Percentiles rank a stretch among this genome's conserved stretches.
Conservation (phyloP, 2,329 filamentous ascomycete species). For the Sphaerulina vaccinii region DNA sequence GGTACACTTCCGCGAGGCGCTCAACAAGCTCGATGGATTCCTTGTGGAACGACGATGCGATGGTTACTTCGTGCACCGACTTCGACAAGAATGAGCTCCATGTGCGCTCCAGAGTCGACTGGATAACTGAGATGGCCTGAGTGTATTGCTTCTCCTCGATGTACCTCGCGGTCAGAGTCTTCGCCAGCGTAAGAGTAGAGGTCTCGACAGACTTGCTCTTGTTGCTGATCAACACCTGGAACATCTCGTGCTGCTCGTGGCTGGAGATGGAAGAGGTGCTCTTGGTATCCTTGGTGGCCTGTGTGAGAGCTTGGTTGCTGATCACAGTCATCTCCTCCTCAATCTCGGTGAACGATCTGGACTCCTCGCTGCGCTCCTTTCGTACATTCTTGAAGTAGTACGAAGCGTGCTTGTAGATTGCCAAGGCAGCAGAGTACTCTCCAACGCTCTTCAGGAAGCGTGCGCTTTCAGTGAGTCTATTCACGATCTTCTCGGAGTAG, state of each 20-base stretch:
- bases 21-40: conserved; percentile 50
- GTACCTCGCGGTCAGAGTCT: conserved; percentile 44
- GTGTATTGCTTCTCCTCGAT: conserved; percentile 49
- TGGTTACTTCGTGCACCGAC: conserved; percentile 42
- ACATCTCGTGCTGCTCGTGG: conserved; percentile 46
- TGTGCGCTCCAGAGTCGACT: conserved; percentile 45
- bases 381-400: conserved; percentile 41
- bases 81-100: conserved; percentile 50
- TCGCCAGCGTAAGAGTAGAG: conserved; percentile 43
- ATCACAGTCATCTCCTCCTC: conserved; percentile 44
- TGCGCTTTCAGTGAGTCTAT: conserved; percentile 42
- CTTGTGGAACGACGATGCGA: conserved; percentile 46
- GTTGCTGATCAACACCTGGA: conserved; percentile 41
- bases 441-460: conserved; percentile 50
- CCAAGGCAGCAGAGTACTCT: conserved; percentile 46
- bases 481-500: conserved; percentile 29
- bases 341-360: conserved; percentile 43
- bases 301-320: conserved; percentile 37
- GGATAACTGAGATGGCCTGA: conserved; percentile 49
- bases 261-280: conserved; percentile 29
- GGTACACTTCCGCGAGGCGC: conserved; percentile 48
- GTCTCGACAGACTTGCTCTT: conserved; percentile 43
- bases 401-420: conserved; percentile 45
- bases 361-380: conserved; percentile 30
- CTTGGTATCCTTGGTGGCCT: conserved; percentile 39